Evolutionary conservation across 768 basidiomycete genomes (phyloP), one percentile per base, ranked within the genome.

Genomic region (Terana coerulea): DNA sequence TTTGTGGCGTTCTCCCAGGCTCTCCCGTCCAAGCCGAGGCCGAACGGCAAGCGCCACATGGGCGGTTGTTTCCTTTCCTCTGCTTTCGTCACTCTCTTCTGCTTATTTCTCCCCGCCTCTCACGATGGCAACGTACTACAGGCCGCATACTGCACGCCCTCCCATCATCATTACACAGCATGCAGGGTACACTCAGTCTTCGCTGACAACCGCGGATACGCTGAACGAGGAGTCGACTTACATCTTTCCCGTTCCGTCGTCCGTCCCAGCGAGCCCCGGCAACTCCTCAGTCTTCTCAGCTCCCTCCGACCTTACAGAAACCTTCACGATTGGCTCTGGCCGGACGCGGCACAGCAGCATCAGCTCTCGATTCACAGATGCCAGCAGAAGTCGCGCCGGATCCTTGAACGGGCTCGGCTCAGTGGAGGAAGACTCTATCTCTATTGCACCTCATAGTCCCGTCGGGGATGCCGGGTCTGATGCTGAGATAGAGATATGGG

Each of bases 171-270:
- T 8, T 12, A 11, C 48, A 17, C 48, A 49, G 26, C 48, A 12
- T 12, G n/a, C 49, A 29, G 30, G 10, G 31, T 11, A 49, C 19
- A n/a, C n/a, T n/a, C n/a, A n/a, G n/a, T n/a, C n/a, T n/a, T n/a
- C n/a, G n/a, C n/a, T n/a, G n/a, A n/a, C n/a, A n/a, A n/a, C n/a
- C n/a, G n/a, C n/a, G n/a, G n/a, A n/a, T n/a, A n/a, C n/a, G n/a
- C n/a, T 41, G 24, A 17, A 43, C 39, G 57, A 62, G n/a, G 40
- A 50, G 11, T 60, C 64, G 22, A 59, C 62, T 22, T 64, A 64
- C 52, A 59, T 64, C 26, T 64, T 64, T 22, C 64, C 64, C 5
- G 60, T 49, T 17, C 64, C 64, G 1, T 47, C 64, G 8, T 59
- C 64, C n/a, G 35, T 43, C 4, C 61, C 60, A 17, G 48, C 54